phyloP scores from a whole-genome alignment of 2,329 filamentous ascomycete species.

The Colletotrichum sp. region DNA sequence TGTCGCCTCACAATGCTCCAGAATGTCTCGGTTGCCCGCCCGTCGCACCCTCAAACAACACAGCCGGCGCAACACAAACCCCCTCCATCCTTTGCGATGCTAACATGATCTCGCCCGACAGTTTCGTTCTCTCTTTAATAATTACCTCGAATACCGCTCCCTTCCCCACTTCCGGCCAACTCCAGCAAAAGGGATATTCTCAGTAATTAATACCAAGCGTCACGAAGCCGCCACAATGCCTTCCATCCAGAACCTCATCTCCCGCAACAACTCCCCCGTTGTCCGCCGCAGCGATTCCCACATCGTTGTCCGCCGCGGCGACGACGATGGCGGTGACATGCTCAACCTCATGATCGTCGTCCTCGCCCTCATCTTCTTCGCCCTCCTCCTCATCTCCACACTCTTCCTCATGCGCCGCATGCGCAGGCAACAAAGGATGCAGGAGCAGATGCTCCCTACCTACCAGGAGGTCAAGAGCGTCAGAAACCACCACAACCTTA shows the following conservation, averaged over 20 bases:
- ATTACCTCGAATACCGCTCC: constrained; percentile 9
- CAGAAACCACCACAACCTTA: constrained; percentile 59
- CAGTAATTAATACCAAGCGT: background rate
- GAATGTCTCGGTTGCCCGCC: constrained; percentile 3
- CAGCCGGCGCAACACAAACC: background rate
- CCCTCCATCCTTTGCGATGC: background rate
- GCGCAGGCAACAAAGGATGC: constrained; percentile 49
- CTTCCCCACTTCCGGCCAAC: background rate
- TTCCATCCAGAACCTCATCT: constrained; percentile 39
- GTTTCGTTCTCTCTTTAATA: constrained; percentile 13
- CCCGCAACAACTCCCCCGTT: constrained; percentile 49
- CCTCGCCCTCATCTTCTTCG: constrained; percentile 77
- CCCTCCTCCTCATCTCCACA: constrained; percentile 67
- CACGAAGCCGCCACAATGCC: constrained; percentile 32
- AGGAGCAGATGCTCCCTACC: constrained; percentile 65
- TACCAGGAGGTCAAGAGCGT: constrained; percentile 67
- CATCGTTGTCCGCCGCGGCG: constrained; percentile 39
- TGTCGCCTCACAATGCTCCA: constrained; percentile 6
- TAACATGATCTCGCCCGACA: background rate
- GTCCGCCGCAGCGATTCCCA: constrained; percentile 20
- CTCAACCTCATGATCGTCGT: constrained; percentile 81
- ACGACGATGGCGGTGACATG: constrained; percentile 59
- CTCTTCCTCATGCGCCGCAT: constrained; percentile 77
- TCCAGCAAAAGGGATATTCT: background rate
- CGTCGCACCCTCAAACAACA: background rate